A percentile compares a stretch with the other conserved stretches of the same genome.
phyloP scores from a whole-genome alignment of 148 eudicot genomes.

The Tetragonia tetragonoides region DNA sequence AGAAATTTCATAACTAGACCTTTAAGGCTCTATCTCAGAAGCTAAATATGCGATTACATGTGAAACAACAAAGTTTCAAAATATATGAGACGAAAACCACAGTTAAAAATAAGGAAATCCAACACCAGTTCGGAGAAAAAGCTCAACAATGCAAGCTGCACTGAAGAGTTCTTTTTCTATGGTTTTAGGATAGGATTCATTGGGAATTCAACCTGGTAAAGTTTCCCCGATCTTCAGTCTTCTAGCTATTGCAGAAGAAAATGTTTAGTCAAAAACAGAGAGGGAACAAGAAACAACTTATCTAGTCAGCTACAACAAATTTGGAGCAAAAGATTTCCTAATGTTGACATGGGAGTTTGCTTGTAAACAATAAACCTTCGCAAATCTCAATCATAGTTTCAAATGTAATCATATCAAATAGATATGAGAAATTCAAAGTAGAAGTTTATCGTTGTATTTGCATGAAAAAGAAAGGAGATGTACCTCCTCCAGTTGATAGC shows the following conservation, averaged over 20 bases:
- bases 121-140: not conserved
- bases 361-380: not conserved
- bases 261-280: not conserved
- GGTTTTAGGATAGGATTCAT: not conserved
- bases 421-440: not conserved
- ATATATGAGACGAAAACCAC: not conserved
- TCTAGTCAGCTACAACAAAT: not conserved
- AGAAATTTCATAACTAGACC: not conserved
- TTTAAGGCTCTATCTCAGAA: not conserved
- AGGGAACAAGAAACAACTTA: not conserved
- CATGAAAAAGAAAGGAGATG: not conserved
- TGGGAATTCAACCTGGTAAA: not conserved
- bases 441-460: not conserved
- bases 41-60: not conserved
- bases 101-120: not conserved
- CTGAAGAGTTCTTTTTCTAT: not conserved
- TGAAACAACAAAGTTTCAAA: not conserved
- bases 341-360: not conserved
- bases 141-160: not conserved
- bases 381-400: not conserved
- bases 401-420: not conserved
- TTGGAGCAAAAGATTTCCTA: not conserved
- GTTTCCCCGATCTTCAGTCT: not conserved
- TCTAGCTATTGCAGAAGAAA: not conserved
- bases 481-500: conserved; percentile 77